Evolutionary conservation across 2,329 filamentous ascomycete species (phyloP).

Genomic region (Lachnum nothofagi): DNA sequence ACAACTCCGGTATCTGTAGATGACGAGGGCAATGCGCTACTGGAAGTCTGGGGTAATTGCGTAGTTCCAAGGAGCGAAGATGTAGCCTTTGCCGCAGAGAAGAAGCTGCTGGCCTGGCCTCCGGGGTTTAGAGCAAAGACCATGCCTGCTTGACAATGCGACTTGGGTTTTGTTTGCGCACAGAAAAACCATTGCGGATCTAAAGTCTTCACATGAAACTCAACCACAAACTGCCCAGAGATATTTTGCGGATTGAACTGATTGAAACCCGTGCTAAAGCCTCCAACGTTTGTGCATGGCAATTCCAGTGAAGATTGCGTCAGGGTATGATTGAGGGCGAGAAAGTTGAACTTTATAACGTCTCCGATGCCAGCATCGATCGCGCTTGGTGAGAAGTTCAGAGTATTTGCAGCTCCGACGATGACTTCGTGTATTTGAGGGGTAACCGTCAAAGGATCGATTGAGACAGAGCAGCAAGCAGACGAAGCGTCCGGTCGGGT

Average conservation of each 20-base stretch:
- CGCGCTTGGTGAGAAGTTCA: slow-evolving; percentile 56
- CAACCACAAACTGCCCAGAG: slow-evolving; percentile 11
- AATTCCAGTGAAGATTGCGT: slow-evolving; percentile 62
- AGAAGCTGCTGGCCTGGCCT: slow-evolving; percentile 17
- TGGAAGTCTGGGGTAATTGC: too few relatives aligned
- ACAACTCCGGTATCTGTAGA: too few relatives aligned
- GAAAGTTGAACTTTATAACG: slow-evolving; percentile 64
- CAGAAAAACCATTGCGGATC: slow-evolving; percentile 28
- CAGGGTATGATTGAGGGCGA: slow-evolving; percentile 65
- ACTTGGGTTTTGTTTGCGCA: slow-evolving; percentile 16
- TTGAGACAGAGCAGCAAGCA: not conserved
- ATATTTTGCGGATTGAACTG: slow-evolving; percentile 59
- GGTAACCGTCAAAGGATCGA: not conserved
- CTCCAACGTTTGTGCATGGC: slow-evolving; percentile 57
- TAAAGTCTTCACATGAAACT: slow-evolving; percentile 14
- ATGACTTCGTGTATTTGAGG: not conserved
- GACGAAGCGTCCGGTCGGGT: not conserved
- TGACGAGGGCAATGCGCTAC: too few relatives aligned
- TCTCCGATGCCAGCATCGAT: slow-evolving; percentile 58
- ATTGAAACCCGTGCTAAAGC: slow-evolving; percentile 63
- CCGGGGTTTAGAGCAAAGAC: slow-evolving; percentile 27
- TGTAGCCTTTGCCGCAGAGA: not conserved
- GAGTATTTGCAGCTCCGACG: slow-evolving; percentile 38
- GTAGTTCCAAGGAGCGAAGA: too few relatives aligned
- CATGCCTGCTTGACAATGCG: slow-evolving; percentile 25